Conservation (phyloP, 1,284 basidiomycete species). For the Ganoderma boninense region DNA sequence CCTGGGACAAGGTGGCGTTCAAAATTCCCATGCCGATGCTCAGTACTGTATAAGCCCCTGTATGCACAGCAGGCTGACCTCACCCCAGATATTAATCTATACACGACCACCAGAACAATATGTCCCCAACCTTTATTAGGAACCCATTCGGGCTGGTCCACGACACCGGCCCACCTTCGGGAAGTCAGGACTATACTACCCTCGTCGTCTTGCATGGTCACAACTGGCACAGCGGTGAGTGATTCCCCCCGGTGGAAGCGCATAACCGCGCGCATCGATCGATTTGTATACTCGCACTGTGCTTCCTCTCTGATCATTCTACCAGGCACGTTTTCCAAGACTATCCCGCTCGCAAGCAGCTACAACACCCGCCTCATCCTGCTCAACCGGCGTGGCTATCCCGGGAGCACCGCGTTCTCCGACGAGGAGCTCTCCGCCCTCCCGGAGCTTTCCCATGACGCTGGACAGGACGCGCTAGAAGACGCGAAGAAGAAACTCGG, state of each 20-base stretch:
- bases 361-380: slow-evolving; percentile 7
- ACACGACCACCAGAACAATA: background rate
- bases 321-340: background rate
- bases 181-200: slow-evolving; percentile 20
- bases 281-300: background rate
- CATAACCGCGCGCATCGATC: background rate
- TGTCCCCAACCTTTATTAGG: background rate
- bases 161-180: slow-evolving; percentile 20
- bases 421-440: background rate
- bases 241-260: background rate
- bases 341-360: background rate
- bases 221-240: slow-evolving; percentile 27
- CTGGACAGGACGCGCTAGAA: background rate
- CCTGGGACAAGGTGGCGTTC: background rate
- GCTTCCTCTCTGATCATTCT: background rate
- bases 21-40: background rate
- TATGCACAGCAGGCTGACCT: background rate
- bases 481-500: background rate
- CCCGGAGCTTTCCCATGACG: background rate
- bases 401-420: background rate
- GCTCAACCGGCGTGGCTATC: slow-evolving; percentile 1
- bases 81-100: background rate
- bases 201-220: slow-evolving; percentile 26
- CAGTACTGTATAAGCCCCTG: background rate
- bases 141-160: background rate